Base-by-base conservation (phyloP, 2,329 filamentous ascomycete genomes). In the Chaetothyriales sp. region DNA sequence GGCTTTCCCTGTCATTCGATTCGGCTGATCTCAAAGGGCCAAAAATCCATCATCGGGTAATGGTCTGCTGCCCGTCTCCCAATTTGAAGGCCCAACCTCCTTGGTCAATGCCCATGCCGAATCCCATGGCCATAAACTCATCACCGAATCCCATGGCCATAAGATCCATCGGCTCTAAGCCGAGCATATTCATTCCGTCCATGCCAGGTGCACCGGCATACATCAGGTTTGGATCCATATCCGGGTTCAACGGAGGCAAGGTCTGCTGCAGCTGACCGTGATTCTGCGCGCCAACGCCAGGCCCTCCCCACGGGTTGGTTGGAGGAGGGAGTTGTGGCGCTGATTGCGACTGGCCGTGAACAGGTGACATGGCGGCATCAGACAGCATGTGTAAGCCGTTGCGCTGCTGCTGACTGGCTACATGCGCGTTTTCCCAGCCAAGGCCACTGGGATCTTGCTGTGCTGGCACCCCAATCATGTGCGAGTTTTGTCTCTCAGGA, bases 71-170 rank as follows among this genome's bases (percentile, higher is more conserved):
- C 9, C 9, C 10, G 15, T 39, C 32, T 15, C 32, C 43, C n/a
- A 19, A 19, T 10, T 26, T 19, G 18, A 50, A 44, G 9, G 49
- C 46, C 56, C 54, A 58, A 10, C 52, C 52, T 19, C 54, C 51
- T 26, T 53, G 54, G 44, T 58, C 57, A 32, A 60, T 59, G 1
- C 57, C 57, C 28, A 60, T 57, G 1, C 57, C 58, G 49, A 59
- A 60, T 42, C 58, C 57, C 58, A 60, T 60, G 19, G 58, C 56
- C n/a, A 60, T 52, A 45, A 59, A 60, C 43, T 60, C 58, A 47
- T 60, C 58, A 8, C 57, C 57, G 47, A 60, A 60, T 12, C 58
- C 58, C 45, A 53, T 59, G 26, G 58, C 58, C 55, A 60, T 59
- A n/a, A 60, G 53, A 28, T 60, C 58, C 45, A 47, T 22, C 7